Conservation (phyloP, 495 filamentous ascomycete species). For the Aspergillus funiculosus region DNA sequence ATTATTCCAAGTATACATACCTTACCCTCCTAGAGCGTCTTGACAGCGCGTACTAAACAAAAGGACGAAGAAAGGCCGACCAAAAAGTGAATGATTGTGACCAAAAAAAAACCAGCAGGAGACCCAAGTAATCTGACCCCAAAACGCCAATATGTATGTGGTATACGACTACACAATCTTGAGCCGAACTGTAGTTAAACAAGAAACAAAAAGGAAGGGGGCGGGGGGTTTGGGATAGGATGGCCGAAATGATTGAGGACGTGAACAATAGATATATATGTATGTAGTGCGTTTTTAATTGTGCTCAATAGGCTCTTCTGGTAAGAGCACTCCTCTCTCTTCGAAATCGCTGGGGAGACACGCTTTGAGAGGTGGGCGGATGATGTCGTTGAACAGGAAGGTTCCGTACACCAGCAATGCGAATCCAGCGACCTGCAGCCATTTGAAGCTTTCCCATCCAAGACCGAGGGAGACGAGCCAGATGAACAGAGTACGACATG, state of each 20-base stretch:
- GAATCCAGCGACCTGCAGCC: constrained; percentile 89
- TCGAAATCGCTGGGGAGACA: constrained; percentile 43
- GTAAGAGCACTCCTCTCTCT: constrained; percentile 58
- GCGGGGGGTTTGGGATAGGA: too few species aligned
- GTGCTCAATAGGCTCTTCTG: constrained; percentile 83
- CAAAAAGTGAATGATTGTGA: too few species aligned
- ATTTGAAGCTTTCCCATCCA: constrained; percentile 97
- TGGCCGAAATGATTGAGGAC: too few species aligned
- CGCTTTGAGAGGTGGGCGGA: constrained; percentile 65
- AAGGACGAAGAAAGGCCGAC: too few species aligned
- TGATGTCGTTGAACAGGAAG: constrained; percentile 91
- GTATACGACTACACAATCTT: background rate
- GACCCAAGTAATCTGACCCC: background rate
- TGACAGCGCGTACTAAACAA: too few species aligned
- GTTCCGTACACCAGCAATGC: constrained; percentile 90
- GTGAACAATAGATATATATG: too few species aligned
- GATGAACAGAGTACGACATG: constrained; percentile 95
- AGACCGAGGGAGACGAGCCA: constrained; percentile 92
- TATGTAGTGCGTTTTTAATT: constrained; percentile 24
- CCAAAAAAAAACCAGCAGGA: background rate
- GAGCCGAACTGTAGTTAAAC: background rate
- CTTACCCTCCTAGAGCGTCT: too few species aligned
- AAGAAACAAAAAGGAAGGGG: too few species aligned
- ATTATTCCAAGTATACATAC: too few species aligned
- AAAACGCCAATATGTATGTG: constrained; percentile 2